Base-by-base conservation (phyloP, 192 early-diverging fungal genomes). In the Dimargaris cristalligena region DNA sequence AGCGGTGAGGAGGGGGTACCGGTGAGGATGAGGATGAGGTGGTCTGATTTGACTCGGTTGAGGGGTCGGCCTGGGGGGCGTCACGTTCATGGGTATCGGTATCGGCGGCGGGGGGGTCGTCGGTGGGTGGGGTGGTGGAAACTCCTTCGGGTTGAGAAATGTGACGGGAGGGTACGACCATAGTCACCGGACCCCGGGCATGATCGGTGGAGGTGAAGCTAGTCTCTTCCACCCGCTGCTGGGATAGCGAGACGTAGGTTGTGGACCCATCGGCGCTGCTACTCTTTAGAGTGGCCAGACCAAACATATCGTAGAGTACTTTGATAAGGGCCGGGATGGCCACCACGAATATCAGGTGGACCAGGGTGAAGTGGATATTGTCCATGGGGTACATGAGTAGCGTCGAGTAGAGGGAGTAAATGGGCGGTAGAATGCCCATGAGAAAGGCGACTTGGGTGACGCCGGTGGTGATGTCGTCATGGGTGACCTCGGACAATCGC, bases 271-370 rank as follows among this genome's bases (percentile, higher is more conserved):
- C 38, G 38, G 33, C 18, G 55, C 34, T 35, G 26, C 33, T 57
- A n/a, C 30, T 20, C 2, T 20, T 32, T 2, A n/a, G 22, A n/a
- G 34, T 4, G 16, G 55, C 22, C 16, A n/a, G 4, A 4, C 34
- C 55, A 16, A 57, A 11, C 33, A 34, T 25, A 1, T n/a, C 10
- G 6, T 35, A 57, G 22, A 57, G 33, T 11, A 31, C 55, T 13
- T 57, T 16, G 18, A 57, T n/a, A 4, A 57, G 18, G 11, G 55
- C 16, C 13, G 55, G 55, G 22, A 57, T 57, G 6, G 55, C 55
- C 9, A 57, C 34, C 18, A 57, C 28, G 34, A 57, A 57, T 11
- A 57, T 31, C n/a, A 57, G 35, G 2, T 57, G 55, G 23, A 57
- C 34, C 14, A 57, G 34, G n/a, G 35, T 34, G 32, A 38, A 57